Evolutionary conservation across 306 rosid genomes (phyloP).

Genomic region (Sphenostylis stenocarpa): DNA sequence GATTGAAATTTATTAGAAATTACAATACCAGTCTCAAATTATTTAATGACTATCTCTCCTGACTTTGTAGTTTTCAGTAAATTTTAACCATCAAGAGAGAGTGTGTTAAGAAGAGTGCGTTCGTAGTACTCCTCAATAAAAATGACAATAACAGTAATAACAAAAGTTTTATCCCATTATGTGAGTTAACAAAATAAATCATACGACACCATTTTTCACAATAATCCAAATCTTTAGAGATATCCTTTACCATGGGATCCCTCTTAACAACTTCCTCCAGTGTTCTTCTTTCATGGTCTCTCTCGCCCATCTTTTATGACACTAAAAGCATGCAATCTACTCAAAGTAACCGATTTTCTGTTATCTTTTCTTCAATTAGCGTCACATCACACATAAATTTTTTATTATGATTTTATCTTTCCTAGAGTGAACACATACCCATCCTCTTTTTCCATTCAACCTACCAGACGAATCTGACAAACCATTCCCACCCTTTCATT

Average conservation of each 20-base stretch:
- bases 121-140: not conserved
- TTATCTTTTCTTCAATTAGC: not conserved
- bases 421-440: not conserved
- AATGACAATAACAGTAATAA: not conserved
- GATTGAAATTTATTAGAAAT: too few relatives aligned
- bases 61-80: too few relatives aligned
- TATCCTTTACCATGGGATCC: not conserved
- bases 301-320: not conserved
- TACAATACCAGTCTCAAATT: too few relatives aligned
- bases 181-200: not conserved
- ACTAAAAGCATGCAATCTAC: not conserved
- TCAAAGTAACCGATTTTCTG: not conserved
- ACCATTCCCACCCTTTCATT: not conserved
- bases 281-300: not conserved
- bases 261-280: not conserved
- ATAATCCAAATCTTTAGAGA: not conserved
- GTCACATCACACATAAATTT: not conserved
- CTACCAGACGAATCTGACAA: not conserved
- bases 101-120: too few relatives aligned
- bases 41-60: too few relatives aligned
- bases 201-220: not conserved
- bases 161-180: not conserved
- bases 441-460: not conserved
- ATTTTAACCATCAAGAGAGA: too few relatives aligned
- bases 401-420: not conserved